A percentile compares a stretch with the other conserved stretches of the same genome.
These are phyloP conservation scores for Leptodontidium sp. DNA, from an alignment of 2,329 filamentous ascomycete species.

Conservation along the genomic window DNA sequence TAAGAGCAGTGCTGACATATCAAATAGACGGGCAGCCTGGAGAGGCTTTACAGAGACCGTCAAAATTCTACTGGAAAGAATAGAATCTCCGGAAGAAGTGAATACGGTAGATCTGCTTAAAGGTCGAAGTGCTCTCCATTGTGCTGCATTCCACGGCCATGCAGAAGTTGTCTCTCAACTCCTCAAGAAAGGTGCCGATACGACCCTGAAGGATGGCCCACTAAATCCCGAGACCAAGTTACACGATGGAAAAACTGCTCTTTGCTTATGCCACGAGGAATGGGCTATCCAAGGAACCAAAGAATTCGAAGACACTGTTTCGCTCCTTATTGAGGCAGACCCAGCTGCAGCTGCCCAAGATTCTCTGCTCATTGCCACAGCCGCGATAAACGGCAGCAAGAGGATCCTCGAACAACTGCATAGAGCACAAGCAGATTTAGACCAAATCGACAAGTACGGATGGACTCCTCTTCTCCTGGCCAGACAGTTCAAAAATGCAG, in stretches of 20 bases:
- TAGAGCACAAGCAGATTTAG: background rate
- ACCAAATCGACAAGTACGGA: slow-evolving; percentile 8
- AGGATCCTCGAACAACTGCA: slow-evolving; percentile 9
- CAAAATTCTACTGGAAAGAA: slow-evolving; percentile 1
- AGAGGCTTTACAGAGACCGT: background rate
- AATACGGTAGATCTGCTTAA: background rate
- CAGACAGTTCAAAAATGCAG: slow-evolving; percentile 8
- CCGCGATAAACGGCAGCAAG: slow-evolving; percentile 8
- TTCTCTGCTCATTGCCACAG: slow-evolving; percentile 10
- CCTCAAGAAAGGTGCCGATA: slow-evolving; percentile 5
- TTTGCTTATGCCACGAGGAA: slow-evolving; percentile 2
- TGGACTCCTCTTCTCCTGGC: slow-evolving; percentile 12
- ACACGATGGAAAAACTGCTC: slow-evolving; percentile 1
- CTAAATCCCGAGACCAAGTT: background rate
- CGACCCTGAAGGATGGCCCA: background rate
- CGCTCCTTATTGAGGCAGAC: slow-evolving; percentile 3
- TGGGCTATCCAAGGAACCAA: slow-evolving; percentile 7
- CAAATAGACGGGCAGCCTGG: background rate
- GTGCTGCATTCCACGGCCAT: slow-evolving; percentile 5
- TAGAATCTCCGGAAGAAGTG: background rate
- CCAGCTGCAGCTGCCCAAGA: slow-evolving; percentile 9
- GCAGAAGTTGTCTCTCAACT: slow-evolving; percentile 1
- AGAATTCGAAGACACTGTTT: slow-evolving; percentile 5
- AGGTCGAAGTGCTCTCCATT: slow-evolving; percentile 9
- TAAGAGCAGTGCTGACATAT: too few species aligned